Evolutionary conservation across 306 rosid genomes (phyloP).

Genomic region (Cicer bijugum): DNA sequence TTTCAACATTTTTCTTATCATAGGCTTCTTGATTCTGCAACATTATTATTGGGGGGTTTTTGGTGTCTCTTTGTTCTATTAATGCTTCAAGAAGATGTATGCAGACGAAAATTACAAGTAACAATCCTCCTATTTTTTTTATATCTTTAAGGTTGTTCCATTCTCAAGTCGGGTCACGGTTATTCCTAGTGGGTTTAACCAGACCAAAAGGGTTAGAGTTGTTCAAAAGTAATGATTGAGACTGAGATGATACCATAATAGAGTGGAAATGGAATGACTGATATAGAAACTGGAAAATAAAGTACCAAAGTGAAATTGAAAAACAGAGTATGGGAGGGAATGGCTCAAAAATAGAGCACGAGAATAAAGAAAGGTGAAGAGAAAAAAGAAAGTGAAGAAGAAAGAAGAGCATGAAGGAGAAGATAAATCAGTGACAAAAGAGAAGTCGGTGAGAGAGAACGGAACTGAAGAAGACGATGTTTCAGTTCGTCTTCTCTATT

Average conservation of each 20-base stretch:
- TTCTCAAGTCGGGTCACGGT: background rate
- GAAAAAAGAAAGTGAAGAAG: too few species aligned
- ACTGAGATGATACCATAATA: background rate
- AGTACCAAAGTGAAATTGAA: too few species aligned
- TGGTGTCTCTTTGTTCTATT: background rate
- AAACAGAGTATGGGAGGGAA: too few species aligned
- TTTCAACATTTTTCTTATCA: background rate
- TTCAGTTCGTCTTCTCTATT: too few species aligned
- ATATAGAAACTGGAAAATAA: too few species aligned
- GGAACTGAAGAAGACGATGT: too few species aligned
- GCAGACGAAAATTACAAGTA: background rate
- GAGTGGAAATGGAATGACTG: too few species aligned
- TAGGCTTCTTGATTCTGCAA: background rate
- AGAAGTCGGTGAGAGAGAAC: too few species aligned
- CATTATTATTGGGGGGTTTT: background rate
- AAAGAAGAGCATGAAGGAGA: too few species aligned
- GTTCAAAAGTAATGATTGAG: background rate
- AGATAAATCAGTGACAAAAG: too few species aligned
- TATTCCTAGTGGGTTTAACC: background rate
- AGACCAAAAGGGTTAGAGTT: background rate
- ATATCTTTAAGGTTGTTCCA: background rate
- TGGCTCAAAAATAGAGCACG: too few species aligned
- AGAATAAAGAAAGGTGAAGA: too few species aligned
- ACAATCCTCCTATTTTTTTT: background rate
- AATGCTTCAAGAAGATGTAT: background rate